Conservation (phyloP, 2,329 filamentous ascomycete species). For the Tolypocladium guangdongense region DNA sequence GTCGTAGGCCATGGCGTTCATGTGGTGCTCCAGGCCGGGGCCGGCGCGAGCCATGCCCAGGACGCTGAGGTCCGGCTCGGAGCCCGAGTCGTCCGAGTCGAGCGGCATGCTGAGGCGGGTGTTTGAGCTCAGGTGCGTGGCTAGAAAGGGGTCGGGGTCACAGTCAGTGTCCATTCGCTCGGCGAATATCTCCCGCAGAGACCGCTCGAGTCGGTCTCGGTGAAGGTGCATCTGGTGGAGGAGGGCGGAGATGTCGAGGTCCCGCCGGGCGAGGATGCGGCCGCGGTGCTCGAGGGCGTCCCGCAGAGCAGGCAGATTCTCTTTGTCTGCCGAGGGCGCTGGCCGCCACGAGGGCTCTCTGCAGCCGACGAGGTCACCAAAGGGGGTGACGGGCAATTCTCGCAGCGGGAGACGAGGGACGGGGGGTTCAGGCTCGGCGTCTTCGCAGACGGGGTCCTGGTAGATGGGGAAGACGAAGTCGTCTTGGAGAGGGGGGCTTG, state of each 20-base stretch:
- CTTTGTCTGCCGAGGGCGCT: constrained; percentile 15
- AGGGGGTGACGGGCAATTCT: constrained; percentile 13
- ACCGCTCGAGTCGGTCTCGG: not conserved
- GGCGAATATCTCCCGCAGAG: not conserved
- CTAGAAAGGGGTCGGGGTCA: constrained; percentile 12
- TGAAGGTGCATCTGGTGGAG: constrained; percentile 2
- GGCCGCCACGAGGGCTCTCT: constrained; percentile 12
- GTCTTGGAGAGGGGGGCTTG: not conserved
- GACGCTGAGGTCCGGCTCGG: constrained; percentile 26
- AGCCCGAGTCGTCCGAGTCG: constrained; percentile 24
- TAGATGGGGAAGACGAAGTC: constrained; percentile 4
- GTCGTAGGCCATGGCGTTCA: constrained; percentile 19
- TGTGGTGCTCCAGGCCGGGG: constrained; percentile 14
- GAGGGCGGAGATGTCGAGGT: constrained; percentile 2
- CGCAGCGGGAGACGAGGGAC: constrained; percentile 15
- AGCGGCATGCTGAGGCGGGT: constrained; percentile 25
- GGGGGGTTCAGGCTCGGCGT: not conserved
- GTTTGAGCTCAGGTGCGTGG: constrained; percentile 15
- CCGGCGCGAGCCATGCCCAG: constrained; percentile 22
- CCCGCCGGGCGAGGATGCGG: constrained; percentile 1
- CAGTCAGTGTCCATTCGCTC: not conserved
- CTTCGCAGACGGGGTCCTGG: constrained; percentile 8
- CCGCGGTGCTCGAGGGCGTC: constrained; percentile 7
- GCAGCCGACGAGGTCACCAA: constrained; percentile 9
- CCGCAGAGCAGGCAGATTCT: constrained; percentile 13